phyloP scores from a whole-genome alignment of 805 yeast genomes.

The Pichia scutulata region DNA sequence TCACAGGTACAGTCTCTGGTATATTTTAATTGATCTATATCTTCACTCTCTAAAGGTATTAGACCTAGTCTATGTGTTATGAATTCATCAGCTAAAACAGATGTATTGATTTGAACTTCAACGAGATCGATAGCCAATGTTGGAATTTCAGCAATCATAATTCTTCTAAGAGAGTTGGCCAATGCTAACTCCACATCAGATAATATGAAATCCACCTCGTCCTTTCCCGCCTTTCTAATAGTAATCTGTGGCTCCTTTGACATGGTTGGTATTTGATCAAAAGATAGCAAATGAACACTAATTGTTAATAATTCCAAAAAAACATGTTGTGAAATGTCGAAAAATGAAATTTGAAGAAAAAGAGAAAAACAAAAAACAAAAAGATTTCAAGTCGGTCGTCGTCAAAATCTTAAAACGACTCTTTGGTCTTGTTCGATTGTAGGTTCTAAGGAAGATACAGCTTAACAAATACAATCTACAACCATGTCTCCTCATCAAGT shows the following conservation, averaged over 20 bases:
- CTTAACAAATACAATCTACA: not conserved
- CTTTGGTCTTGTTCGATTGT: no score
- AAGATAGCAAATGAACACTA: no score
- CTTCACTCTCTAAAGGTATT: slow-evolving; percentile 78
- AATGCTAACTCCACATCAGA: slow-evolving; percentile 81
- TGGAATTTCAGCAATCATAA: slow-evolving; percentile 94
- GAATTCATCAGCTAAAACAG: slow-evolving; percentile 95
- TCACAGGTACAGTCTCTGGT: slow-evolving; percentile 97
- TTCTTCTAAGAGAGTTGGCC: slow-evolving; percentile 87
- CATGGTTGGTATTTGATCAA: not conserved
- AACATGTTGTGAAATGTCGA: not conserved
- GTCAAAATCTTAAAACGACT: not conserved
- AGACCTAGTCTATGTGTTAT: slow-evolving; percentile 90
- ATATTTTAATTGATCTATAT: slow-evolving; percentile 76
- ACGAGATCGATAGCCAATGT: slow-evolving; percentile 94
- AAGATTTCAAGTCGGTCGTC: not conserved
- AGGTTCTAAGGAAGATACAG: no score
- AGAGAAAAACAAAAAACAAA: not conserved
- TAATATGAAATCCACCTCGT: slow-evolving; percentile 84
- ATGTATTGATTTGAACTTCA: slow-evolving; percentile 85
- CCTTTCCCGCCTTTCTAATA: slow-evolving; percentile 77
- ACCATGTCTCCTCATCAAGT: slow-evolving; percentile 3
- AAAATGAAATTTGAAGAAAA: not conserved
- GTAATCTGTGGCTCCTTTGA: slow-evolving; percentile 68
- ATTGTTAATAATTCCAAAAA: not conserved